Percentiles rank a stretch among this genome's conserved stretches.
Conservation (phyloP, 371 early-diverging fungal genomes). For the Lichtheimia ramosa region DNA sequence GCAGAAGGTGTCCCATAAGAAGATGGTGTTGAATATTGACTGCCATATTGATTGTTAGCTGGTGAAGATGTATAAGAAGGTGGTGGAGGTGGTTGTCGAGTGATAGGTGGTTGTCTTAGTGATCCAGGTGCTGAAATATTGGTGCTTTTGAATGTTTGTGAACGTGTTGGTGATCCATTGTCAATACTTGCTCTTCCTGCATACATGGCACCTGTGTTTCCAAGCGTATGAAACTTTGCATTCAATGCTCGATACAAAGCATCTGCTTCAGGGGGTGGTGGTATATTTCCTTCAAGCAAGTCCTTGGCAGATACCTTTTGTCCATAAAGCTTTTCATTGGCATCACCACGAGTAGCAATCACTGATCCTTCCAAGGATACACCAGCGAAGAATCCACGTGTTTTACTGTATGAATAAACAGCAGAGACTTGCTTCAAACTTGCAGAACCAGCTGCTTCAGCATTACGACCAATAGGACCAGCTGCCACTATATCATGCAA, state of each 20-base stretch:
- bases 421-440: conserved; percentile 80
- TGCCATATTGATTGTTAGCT: neutral
- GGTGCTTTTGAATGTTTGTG: conserved; percentile 7
- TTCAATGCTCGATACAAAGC: conserved; percentile 79
- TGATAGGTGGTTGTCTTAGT: conserved; percentile 9
- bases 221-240: conserved; percentile 24
- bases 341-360: conserved; percentile 88
- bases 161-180: neutral
- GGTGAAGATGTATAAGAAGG: conserved; percentile 2
- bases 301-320: conserved; percentile 78
- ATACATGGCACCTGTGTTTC: conserved; percentile 22
- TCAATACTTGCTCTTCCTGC: conserved; percentile 16
- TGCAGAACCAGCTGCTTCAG: conserved; percentile 85
- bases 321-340: conserved; percentile 88
- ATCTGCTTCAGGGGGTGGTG: conserved; percentile 83
- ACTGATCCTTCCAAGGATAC: conserved; percentile 95
- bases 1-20: neutral
- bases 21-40: neutral
- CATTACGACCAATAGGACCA: conserved; percentile 90
- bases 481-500: conserved; percentile 70
- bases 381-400: conserved; percentile 89
- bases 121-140: conserved; percentile 12
- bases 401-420: conserved; percentile 89
- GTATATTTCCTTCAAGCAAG: conserved; percentile 72
- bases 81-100: neutral